These are phyloP conservation scores for Calonectria crousiana DNA, from an alignment of 2,329 filamentous ascomycete genomes.

Conservation along the genomic window DNA sequence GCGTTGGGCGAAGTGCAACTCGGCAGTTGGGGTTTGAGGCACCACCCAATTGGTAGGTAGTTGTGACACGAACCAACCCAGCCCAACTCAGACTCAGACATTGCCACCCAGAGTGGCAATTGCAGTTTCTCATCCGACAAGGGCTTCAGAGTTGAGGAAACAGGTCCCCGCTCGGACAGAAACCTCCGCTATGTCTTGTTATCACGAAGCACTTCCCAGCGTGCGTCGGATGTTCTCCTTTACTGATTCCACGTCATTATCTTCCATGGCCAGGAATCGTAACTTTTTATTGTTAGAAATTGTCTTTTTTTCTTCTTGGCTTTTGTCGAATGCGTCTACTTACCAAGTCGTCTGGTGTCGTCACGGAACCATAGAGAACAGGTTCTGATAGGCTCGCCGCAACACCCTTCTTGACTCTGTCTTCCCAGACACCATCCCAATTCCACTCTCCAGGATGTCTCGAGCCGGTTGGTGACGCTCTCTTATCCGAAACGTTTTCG, in stretches of 20 bases:
- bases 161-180: not conserved
- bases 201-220: constrained; percentile 50
- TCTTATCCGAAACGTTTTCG: constrained; percentile 17
- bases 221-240: constrained; percentile 71
- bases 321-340: constrained; percentile 45
- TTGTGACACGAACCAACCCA: not conserved
- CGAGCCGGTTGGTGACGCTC: constrained; percentile 12
- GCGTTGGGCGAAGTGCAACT: not conserved
- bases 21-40: not conserved
- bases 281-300: constrained; percentile 60
- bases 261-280: constrained; percentile 74
- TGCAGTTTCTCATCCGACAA: not conserved
- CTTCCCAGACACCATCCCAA: constrained; percentile 97
- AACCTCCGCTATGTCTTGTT: not conserved
- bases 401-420: constrained; percentile 84
- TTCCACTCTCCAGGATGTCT: constrained; percentile 85
- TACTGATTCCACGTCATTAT: constrained; percentile 67
- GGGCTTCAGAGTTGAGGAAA: not conserved
- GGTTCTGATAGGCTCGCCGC: constrained; percentile 82
- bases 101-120: not conserved
- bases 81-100: constrained; percentile 3
- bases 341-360: constrained; percentile 78
- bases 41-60: not conserved
- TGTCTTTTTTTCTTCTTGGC: not conserved
- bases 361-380: constrained; percentile 78